Conservation (phyloP, 257 asterid genomes). For the Ligustrum vulgare region DNA sequence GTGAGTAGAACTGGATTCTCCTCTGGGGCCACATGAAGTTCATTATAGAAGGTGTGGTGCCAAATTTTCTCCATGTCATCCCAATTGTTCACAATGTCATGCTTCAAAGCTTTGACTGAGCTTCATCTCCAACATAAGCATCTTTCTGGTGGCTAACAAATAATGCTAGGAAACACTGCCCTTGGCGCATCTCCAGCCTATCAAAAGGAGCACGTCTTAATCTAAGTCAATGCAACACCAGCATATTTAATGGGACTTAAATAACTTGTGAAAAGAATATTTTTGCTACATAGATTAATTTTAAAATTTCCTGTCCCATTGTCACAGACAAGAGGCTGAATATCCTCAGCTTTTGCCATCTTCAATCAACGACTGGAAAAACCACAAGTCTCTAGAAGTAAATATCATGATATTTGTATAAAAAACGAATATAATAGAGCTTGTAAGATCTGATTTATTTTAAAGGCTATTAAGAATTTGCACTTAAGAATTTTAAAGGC, state of each 20-base stretch:
- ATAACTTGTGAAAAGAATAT: neutral
- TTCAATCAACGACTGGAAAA: neutral
- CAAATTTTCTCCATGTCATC: conserved; percentile 24
- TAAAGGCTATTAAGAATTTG: neutral
- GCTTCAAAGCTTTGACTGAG: conserved; percentile 12
- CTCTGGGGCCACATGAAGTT: conserved; percentile 26
- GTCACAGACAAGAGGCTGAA: conserved; percentile 30
- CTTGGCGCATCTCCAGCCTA: conserved; percentile 71
- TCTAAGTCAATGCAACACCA: neutral
- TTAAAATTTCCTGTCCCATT: conserved; percentile 18
- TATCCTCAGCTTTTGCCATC: conserved; percentile 24
- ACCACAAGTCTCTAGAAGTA: neutral
- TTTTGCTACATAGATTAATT: neutral
- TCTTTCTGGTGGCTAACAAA: neutral
- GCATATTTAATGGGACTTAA: neutral
- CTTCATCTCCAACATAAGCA: neutral
- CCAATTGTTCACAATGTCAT: conserved; percentile 25
- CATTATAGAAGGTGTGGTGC: conserved; percentile 26
- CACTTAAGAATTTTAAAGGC: neutral
- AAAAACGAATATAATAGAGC: neutral
- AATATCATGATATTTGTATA: neutral
- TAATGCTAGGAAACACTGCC: conserved; percentile 22
- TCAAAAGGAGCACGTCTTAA: neutral
- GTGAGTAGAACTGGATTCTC: neutral
- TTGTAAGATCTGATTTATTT: neutral